Base-by-base conservation (phyloP, 768 basidiomycete species). In the Lentinula raphanica region DNA sequence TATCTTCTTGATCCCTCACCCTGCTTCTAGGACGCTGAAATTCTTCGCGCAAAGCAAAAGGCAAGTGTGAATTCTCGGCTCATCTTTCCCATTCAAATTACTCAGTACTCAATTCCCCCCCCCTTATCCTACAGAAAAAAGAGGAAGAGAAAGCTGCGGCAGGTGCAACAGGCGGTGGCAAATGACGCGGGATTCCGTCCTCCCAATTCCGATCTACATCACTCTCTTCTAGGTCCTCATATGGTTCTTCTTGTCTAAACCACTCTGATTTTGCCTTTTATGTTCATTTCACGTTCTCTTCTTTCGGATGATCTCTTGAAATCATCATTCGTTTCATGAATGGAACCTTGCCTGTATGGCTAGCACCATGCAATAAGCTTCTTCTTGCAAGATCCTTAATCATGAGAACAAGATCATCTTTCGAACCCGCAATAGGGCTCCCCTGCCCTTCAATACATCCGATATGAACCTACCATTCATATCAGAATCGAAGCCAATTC, bases 41-140 rank as follows among this genome's bases (percentile, higher is more conserved):
- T 82, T 45, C 69, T 92, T 59, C 80, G 86, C 58, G 83, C 84
- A 60, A 92, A 92, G 69, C 90, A 92, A 69, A 89, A 87, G 86
- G 90, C 85, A 72, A 40, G n/a, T 76, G 19, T 29, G 8, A 12
- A 28, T 5, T 9, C 15, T 23, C 40, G 40, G 38, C 51, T 7
- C 9, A 38, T 32, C 19, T 53, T n/a, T 50, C 17, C 21, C 13
- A 17, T 15, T 23, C 25, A 35, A 32, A 19, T 39, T 27, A 29
- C 5, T 49, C 25, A 44, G 9, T n/a, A n/a, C n/a, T n/a, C n/a
- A n/a, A n/a, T n/a, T n/a, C n/a, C n/a, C n/a, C n/a, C n/a, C n/a
- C n/a, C 19, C 19, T 51, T 35, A 32, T 17, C 13, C 19, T 36
- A 51, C 39, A 69, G 64, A 65, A 71, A 62, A 72, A 69, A 64